These are phyloP conservation scores for Dipsacomyces acuminosporus DNA, from an alignment of 371 early-diverging fungal genomes.

Conservation along the genomic window DNA sequence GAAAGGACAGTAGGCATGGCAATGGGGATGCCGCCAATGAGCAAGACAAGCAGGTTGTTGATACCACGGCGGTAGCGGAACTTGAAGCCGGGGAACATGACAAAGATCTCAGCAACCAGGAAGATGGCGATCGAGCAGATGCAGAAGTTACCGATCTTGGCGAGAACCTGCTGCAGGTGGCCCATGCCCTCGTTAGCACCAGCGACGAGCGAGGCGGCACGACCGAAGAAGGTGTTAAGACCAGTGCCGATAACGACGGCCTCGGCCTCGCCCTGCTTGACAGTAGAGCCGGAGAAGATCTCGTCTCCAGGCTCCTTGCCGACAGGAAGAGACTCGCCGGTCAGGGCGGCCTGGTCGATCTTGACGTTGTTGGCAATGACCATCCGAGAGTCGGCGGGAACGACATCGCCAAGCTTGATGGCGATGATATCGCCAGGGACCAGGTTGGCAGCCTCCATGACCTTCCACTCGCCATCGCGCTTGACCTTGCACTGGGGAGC, in stretches of 20 bases:
- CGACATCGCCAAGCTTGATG: constrained; percentile 79
- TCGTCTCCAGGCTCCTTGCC: constrained; percentile 65
- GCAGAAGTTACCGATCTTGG: constrained; percentile 86
- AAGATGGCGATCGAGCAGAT: constrained; percentile 61
- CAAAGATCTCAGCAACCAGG: constrained; percentile 72
- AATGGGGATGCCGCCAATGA: constrained; percentile 75
- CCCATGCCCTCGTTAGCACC: constrained; percentile 76
- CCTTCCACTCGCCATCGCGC: constrained; percentile 65
- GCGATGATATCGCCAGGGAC: constrained; percentile 86
- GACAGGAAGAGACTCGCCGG: constrained; percentile 78
- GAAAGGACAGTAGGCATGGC: constrained; percentile 82
- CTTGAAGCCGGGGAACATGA: constrained; percentile 74
- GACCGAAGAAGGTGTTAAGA: constrained; percentile 81
- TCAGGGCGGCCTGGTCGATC: constrained; percentile 75
- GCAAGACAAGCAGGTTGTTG: constrained; percentile 66
- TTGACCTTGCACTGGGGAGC: constrained; percentile 77
- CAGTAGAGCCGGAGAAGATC: constrained; percentile 73
- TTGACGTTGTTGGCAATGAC: constrained; percentile 70
- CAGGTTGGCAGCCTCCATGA: constrained; percentile 63
- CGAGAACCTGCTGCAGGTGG: constrained; percentile 83
- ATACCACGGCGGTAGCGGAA: constrained; percentile 63
- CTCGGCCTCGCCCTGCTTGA: constrained; percentile 88
- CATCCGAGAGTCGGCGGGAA: constrained; percentile 83
- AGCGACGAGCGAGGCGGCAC: constrained; percentile 76
- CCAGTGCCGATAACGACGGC: constrained; percentile 85